phyloP scores from a whole-genome alignment of 2,329 filamentous ascomycete species.

The Diaporthe vexans region DNA sequence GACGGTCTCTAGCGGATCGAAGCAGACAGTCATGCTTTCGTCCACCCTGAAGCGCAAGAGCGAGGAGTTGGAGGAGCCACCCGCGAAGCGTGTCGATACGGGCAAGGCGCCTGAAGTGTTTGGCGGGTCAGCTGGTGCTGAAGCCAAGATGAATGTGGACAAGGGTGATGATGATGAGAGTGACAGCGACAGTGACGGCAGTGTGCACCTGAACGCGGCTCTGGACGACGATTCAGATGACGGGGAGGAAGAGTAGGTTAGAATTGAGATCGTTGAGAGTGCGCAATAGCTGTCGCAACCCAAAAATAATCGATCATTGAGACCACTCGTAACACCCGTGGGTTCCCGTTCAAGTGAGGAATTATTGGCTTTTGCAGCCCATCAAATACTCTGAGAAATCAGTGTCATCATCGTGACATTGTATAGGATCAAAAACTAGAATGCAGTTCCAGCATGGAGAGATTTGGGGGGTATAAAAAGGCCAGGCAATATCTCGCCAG shows the following conservation, averaged over 20 bases:
- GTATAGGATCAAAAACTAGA: background rate
- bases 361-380: too few species aligned
- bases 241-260: constrained; percentile 48
- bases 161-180: constrained; percentile 54
- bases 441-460: constrained; percentile 4
- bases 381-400: background rate
- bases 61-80: constrained; percentile 55
- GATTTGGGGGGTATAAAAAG: constrained; percentile 28
- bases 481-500: constrained; percentile 21
- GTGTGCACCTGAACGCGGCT: constrained; percentile 72
- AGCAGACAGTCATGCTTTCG: constrained; percentile 40
- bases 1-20: background rate
- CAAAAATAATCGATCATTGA: background rate
- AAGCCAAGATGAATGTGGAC: constrained; percentile 34
- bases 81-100: constrained; percentile 43
- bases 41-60: constrained; percentile 59
- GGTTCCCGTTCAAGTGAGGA: too few species aligned
- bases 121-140: background rate
- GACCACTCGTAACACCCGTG: too few species aligned
- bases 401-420: background rate
- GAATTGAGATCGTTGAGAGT: constrained; percentile 36
- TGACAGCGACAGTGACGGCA: constrained; percentile 65
- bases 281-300: background rate
- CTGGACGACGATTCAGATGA: constrained; percentile 66
- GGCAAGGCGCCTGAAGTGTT: constrained; percentile 42